Evolutionary conservation across 306 rosid genomes (phyloP), one percentile per base, ranked within the genome.

Genomic region (Oxytropis ochrocephala): DNA sequence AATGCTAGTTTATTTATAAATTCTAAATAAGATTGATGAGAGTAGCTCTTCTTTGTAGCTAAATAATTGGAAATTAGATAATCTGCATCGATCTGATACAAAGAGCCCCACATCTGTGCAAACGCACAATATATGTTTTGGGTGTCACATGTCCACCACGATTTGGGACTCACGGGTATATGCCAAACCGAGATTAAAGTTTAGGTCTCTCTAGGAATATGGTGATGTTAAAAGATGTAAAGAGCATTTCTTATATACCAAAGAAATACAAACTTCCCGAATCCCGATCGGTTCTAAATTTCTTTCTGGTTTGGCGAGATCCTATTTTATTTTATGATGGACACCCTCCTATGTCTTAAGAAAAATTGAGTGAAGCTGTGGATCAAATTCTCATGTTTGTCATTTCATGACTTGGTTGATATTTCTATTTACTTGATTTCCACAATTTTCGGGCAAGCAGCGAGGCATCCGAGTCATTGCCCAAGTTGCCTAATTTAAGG

Each of bases 401-500:
- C 17, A 41, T 63, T 12, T 56, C 57, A 33, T 6, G 49, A 58
- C 10, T 36, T 39, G 10, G 51, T 38, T 38, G 69, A 48, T 57
- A 64, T 68, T 75, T 43, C 29, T 49, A 39, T 54, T 69, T 21
- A 58, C n/a, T 21, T 75, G 67, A 27, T 56, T 59, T 49, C 48
- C 17, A 32, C 66, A 61, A 77, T 71, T 76, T 85, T 72, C 90
- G 90, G 96, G 87, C 75, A 74, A 48, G 97, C 88, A 75, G 81
- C 83, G 82, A 78, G 78, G 67, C 86, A 68, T 60, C 91, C 2
- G 96, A 88, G 70, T 77, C 89, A n/a, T n/a, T n/a, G n/a, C n/a
- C n/a, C n/a, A n/a, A n/a, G n/a, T n/a, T n/a, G n/a, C n/a, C n/a
- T n/a, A n/a, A n/a, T n/a, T n/a, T n/a, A n/a, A n/a, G n/a, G n/a